phyloP scores from a whole-genome alignment of 257 asterid genomes.

The Plantago major region DNA sequence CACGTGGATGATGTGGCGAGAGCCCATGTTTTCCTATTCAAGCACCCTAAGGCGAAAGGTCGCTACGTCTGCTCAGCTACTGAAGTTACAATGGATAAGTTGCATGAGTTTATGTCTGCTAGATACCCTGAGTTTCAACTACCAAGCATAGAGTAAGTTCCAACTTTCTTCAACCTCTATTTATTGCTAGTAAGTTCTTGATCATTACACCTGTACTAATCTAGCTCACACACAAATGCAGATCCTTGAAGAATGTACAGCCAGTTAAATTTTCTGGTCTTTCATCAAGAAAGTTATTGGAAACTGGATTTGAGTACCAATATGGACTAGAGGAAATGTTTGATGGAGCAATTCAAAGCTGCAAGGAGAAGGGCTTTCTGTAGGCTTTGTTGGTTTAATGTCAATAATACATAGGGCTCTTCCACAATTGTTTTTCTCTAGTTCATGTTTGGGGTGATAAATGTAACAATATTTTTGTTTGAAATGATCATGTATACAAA shows the following conservation, averaged over 20 bases:
- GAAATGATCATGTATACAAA: too few relatives aligned
- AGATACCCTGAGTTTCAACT: constrained; percentile 41
- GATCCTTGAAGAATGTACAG: constrained; percentile 22
- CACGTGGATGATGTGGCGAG: constrained; percentile 44
- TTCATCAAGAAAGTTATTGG: constrained; percentile 36
- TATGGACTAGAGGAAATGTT: constrained; percentile 45
- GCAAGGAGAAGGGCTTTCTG: constrained; percentile 36
- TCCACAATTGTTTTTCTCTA: too few relatives aligned
- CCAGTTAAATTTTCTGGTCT: constrained; percentile 14
- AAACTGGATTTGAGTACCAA: constrained; percentile 35
- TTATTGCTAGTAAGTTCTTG: too few relatives aligned
- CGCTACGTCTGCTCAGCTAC: constrained; percentile 41
- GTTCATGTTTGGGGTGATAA: background rate
- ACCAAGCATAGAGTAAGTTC: constrained; percentile 37
- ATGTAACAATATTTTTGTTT: too few relatives aligned
- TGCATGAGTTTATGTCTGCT: constrained; percentile 26
- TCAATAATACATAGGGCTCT: too few relatives aligned
- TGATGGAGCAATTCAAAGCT: constrained; percentile 39
- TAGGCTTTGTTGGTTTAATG: too few relatives aligned
- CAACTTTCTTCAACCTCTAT: background rate
- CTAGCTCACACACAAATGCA: background rate
- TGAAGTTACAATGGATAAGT: constrained; percentile 26
- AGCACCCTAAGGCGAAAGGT: constrained; percentile 39
- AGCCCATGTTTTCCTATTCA: constrained; percentile 48
- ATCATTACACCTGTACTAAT: background rate